Evolutionary conservation across 495 filamentous ascomycete genomes (phyloP), one percentile per base, ranked within the genome.

Genomic region (Penicillium mononematosum): DNA sequence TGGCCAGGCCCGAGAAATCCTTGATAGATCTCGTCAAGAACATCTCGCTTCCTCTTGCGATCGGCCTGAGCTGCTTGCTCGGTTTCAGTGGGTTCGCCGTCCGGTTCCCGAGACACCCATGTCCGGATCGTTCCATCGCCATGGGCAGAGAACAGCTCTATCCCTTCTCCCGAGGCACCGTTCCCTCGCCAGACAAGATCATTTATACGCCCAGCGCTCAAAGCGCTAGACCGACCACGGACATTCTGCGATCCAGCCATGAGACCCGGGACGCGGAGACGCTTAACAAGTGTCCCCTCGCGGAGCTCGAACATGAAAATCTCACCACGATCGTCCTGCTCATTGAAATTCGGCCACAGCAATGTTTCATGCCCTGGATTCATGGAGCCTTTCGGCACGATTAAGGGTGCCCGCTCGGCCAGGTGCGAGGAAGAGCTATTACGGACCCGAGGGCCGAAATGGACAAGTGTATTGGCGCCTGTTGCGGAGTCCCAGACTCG

Each of bases 401-500:
- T 68, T 55, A 90, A 67, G 29, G 91, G 85, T 22, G 78, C 75
- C 9, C 86, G 69, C 45, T 83, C 83, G 0, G 85, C 83, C 0
- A 90, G 73, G 63, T 85, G 81, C 14, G 78, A 70, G 3, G 75
- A 68, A 9, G 66, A 64, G 34, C 65, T 78, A 60, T 94, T 94
- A 50, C 82, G 84, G n/a, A 94, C 78, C 4, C 81, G 77, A 0
- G 89, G 88, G 0, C 91, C 91, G 60, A 95, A 95, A 70, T 85
- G 91, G 0, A 84, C 89, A 3, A 96, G 78, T 1, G 87, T 91
- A 63, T 97, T 96, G 8, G 85, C 88, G 12, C 91, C 91, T 0
- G 85, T 88, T 1, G 75, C 75, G 14, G 87, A 82, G 69, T 94
- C 81, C 92, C 92, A 96, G 3, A 95, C 89, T 3, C 91, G 82